A percentile compares a stretch with the other conserved stretches of the same genome.
Evolutionary conservation across 345 rosid genomes (phyloP).

Genomic region (Murraya paniculata): DNA sequence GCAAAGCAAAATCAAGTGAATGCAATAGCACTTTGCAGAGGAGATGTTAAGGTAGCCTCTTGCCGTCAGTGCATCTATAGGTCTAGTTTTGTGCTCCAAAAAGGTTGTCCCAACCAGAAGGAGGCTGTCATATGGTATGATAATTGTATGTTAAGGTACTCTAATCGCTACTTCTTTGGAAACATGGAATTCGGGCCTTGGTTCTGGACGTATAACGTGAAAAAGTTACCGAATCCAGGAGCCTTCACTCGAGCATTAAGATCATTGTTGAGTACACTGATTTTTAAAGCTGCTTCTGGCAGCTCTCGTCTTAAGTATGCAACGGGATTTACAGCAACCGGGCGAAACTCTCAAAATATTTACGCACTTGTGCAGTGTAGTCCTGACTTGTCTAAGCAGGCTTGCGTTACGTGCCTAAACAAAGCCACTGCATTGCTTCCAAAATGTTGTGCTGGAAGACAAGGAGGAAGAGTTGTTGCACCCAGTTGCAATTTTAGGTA

Average conservation of each 20-base stretch:
- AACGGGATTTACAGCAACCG: background rate
- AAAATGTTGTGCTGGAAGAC: conserved; percentile 17
- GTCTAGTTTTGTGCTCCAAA: background rate
- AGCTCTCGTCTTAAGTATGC: conserved; percentile 26
- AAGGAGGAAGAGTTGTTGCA: conserved; percentile 29
- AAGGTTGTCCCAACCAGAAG: conserved; percentile 16
- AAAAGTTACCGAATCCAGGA: background rate
- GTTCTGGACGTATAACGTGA: background rate
- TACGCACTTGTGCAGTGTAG: conserved; percentile 39
- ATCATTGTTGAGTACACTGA: conserved; percentile 10
- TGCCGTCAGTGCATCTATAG: background rate
- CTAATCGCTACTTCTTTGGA: conserved; percentile 20
- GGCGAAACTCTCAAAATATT: background rate
- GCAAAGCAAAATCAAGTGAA: background rate
- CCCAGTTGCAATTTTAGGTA: conserved; percentile 49
- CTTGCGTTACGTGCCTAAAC: conserved; percentile 22
- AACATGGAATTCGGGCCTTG: background rate
- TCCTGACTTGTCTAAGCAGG: conserved; percentile 26
- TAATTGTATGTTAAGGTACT: conserved; percentile 28
- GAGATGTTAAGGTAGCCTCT: background rate
- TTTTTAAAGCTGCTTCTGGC: conserved; percentile 16
- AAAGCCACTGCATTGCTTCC: conserved; percentile 8
- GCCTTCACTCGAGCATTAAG: conserved; percentile 5
- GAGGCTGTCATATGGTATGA: conserved; percentile 26
- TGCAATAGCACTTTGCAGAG: conserved; percentile 7